These are phyloP conservation scores for Pisolithus albus DNA, from an alignment of 768 basidiomycete genomes.

Conservation along the genomic window DNA sequence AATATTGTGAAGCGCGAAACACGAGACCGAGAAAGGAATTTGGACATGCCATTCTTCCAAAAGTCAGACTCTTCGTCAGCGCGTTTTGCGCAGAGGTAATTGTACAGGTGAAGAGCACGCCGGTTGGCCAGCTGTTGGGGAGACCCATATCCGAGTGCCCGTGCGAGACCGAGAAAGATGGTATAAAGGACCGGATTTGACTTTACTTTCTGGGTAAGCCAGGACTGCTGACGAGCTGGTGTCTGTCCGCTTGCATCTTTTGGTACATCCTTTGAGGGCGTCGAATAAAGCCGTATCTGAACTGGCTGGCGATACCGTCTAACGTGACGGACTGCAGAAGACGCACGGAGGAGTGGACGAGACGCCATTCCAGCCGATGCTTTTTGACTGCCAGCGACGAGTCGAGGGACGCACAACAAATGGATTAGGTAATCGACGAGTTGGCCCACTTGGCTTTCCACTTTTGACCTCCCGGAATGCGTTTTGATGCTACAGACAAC, in stretches of 20 bases:
- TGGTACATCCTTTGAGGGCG: neutral
- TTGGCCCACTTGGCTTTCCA: too few relatives aligned
- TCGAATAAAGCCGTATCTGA: neutral
- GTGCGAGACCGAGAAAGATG: conserved; percentile 43
- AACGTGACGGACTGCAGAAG: neutral
- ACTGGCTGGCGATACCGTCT: neutral
- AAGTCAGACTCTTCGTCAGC: conserved; percentile 56
- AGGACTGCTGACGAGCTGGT: conserved; percentile 30
- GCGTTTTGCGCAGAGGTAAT: conserved; percentile 44
- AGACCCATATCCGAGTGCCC: conserved; percentile 52
- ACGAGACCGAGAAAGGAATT: neutral
- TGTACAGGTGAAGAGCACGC: conserved; percentile 53
- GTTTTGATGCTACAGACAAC: too few relatives aligned
- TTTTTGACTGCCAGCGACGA: neutral
- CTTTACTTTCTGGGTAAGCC: conserved; percentile 52
- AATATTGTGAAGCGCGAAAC: conserved; percentile 2
- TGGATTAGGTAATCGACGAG: too few relatives aligned
- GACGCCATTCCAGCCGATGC: neutral
- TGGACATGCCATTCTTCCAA: conserved; percentile 59
- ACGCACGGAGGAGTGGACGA: neutral
- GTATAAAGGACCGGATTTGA: conserved; percentile 40
- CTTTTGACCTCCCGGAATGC: too few relatives aligned
- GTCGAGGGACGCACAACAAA: too few relatives aligned
- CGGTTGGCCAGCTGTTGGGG: conserved; percentile 55
- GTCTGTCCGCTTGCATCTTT: neutral